Conservation (phyloP, 768 basidiomycete genomes). For the Ephemerocybe angulata region DNA sequence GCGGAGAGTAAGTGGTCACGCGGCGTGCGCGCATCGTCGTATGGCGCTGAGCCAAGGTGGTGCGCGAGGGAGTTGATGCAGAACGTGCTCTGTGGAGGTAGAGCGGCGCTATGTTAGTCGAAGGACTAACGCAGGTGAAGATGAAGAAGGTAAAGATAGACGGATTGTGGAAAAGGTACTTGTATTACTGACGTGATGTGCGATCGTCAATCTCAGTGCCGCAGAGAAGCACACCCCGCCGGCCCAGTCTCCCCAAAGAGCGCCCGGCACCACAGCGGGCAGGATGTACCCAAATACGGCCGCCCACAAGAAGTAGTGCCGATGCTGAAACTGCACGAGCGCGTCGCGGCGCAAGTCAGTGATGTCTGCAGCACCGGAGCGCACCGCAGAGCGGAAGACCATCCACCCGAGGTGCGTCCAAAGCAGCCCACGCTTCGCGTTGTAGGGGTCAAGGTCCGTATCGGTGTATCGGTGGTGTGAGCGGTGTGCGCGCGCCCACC, state of each 20-base stretch:
- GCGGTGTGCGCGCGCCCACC: constrained; percentile 84
- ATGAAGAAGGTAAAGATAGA: constrained; percentile 8
- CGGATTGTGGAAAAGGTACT: neutral
- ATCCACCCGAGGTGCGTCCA: constrained; percentile 88
- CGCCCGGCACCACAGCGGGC: constrained; percentile 64
- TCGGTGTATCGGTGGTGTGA: constrained; percentile 84
- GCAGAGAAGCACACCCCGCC: constrained; percentile 78
- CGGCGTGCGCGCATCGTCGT: constrained; percentile 76
- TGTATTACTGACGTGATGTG: constrained; percentile 66
- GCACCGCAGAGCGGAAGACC: constrained; percentile 68
- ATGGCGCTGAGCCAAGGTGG: constrained; percentile 76
- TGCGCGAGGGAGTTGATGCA: constrained; percentile 89
- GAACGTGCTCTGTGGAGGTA: constrained; percentile 62
- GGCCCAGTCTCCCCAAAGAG: constrained; percentile 71
- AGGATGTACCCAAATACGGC: constrained; percentile 67
- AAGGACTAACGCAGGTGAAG: neutral
- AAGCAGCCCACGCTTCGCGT: constrained; percentile 70
- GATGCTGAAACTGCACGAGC: constrained; percentile 77
- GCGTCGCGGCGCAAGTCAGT: constrained; percentile 69
- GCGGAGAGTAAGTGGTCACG: constrained; percentile 80
- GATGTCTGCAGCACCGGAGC: constrained; percentile 67
- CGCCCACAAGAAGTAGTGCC: constrained; percentile 61
- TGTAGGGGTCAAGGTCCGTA: constrained; percentile 83
- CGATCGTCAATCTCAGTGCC: constrained; percentile 66
- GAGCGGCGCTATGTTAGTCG: constrained; percentile 3